Percentiles rank a stretch among this genome's conserved stretches.
These are phyloP conservation scores for Nakazawaea pomicola DNA, from an alignment of 805 yeast genomes.

Conservation along the genomic window DNA sequence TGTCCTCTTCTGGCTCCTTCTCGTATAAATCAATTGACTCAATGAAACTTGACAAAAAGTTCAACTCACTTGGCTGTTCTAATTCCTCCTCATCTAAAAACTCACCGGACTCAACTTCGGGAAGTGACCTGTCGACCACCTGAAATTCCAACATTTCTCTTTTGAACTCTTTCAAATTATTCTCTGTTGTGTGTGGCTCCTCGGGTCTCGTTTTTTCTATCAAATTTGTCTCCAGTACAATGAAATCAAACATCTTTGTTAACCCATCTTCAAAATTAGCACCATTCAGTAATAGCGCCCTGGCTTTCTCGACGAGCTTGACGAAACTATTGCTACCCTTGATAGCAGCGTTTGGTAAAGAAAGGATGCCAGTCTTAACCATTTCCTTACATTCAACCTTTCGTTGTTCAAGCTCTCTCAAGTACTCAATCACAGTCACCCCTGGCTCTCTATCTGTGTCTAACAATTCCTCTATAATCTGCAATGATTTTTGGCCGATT, in stretches of 20 bases:
- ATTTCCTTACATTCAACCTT: too few relatives aligned
- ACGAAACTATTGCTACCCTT: conserved; percentile 26
- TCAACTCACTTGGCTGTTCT: conserved; percentile 12
- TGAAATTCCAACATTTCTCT: conserved; percentile 22
- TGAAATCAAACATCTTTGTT: conserved; percentile 17
- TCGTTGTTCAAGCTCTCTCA: too few relatives aligned
- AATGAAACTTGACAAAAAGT: conserved; percentile 20
- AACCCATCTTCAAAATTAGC: conserved; percentile 13
- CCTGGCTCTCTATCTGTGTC: conserved; percentile 1
- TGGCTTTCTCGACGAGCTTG: conserved; percentile 19
- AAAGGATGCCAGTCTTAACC: too few relatives aligned
- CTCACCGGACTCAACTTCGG: conserved; percentile 9
- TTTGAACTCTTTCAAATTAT: conserved; percentile 23
- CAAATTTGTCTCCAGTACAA: conserved; percentile 18
- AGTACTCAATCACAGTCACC: conserved; percentile 8
- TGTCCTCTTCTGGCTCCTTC: conserved; percentile 17
- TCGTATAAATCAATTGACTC: conserved; percentile 33
- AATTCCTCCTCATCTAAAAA: not conserved
- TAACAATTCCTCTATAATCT: conserved; percentile 23
- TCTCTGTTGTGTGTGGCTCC: conserved; percentile 6
- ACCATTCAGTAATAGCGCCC: conserved; percentile 10
- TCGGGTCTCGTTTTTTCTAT: conserved; percentile 15
- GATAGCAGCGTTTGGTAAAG: conserved; percentile 17
- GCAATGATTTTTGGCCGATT: conserved; percentile 52
- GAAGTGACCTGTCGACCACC: conserved; percentile 16